These are phyloP conservation scores for Aspergillus udagawae DNA, from an alignment of 2,329 filamentous ascomycete species.

Conservation along the genomic window DNA sequence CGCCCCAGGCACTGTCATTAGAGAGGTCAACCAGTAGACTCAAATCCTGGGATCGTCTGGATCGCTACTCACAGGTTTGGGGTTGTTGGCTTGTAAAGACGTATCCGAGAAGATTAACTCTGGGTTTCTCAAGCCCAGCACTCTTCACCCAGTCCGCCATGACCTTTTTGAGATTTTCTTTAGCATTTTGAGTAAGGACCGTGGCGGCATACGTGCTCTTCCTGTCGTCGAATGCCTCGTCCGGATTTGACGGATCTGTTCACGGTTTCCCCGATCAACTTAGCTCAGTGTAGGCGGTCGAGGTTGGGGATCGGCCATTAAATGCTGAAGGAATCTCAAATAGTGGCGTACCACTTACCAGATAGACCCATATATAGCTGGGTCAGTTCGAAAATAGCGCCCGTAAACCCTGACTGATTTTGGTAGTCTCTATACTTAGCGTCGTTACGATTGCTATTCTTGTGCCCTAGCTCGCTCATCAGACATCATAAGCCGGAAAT, in stretches of 20 bases:
- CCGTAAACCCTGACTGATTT: background rate
- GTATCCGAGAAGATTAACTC: no score
- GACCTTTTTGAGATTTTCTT: no score
- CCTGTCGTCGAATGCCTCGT: no score
- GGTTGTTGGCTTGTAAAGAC: no score
- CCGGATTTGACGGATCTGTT: no score
- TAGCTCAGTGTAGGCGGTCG: no score
- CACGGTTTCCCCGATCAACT: background rate
- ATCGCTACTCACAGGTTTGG: background rate
- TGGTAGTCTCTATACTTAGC: background rate
- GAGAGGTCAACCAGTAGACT: background rate
- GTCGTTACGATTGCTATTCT: background rate
- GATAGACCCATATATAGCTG: background rate
- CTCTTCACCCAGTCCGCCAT: no score
- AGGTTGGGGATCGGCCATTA: background rate
- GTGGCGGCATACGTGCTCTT: no score
- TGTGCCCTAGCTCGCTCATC: background rate
- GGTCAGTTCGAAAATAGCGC: background rate
- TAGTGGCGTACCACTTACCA: background rate
- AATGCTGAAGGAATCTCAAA: background rate
- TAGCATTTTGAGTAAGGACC: no score
- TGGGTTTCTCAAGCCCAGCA: no score
- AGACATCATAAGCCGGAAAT: background rate
- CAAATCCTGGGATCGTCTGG: background rate
- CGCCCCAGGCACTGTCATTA: background rate